phyloP scores from a whole-genome alignment of 2,329 filamentous ascomycete species.

The Parastagonospora nodorum region DNA sequence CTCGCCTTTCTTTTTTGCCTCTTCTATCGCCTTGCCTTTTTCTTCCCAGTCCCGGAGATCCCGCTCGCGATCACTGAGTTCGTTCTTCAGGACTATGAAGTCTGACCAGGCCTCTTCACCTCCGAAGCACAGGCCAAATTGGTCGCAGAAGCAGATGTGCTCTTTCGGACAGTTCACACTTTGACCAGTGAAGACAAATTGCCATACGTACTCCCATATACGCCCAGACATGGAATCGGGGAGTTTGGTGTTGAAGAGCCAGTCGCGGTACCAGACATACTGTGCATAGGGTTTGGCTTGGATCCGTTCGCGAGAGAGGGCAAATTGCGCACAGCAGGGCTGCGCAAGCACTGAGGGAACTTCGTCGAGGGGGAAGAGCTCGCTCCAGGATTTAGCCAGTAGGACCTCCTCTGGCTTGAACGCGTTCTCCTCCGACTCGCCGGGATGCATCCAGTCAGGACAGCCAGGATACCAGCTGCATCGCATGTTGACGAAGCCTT shows the following conservation, averaged over 20 bases:
- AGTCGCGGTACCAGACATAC: slow-evolving; percentile 64
- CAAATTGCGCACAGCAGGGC: slow-evolving; percentile 69
- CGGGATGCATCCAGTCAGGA: slow-evolving; percentile 59
- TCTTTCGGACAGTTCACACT: slow-evolving; percentile 57
- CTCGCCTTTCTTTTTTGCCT: slow-evolving; percentile 33
- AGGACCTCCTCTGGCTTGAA: slow-evolving; percentile 53
- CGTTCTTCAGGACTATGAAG: slow-evolving; percentile 54
- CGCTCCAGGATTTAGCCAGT: slow-evolving; percentile 52
- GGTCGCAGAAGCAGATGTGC: slow-evolving; percentile 67
- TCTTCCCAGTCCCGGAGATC: slow-evolving; percentile 51
- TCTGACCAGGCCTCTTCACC: slow-evolving; percentile 54
- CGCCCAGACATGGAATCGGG: slow-evolving; percentile 62
- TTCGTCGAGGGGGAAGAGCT: slow-evolving; percentile 55
- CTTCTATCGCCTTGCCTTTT: slow-evolving; percentile 41
- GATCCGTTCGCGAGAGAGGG: slow-evolving; percentile 63
- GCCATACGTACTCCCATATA: slow-evolving; percentile 69
- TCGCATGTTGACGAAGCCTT: slow-evolving; percentile 62
- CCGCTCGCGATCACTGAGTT: slow-evolving; percentile 48
- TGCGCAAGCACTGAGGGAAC: slow-evolving; percentile 60
- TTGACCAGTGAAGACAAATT: slow-evolving; percentile 63
- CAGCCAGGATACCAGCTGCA: slow-evolving; percentile 62
- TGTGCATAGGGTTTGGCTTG: slow-evolving; percentile 57
- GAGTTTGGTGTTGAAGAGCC: slow-evolving; percentile 63
- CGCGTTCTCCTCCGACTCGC: slow-evolving; percentile 43
- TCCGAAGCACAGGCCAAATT: slow-evolving; percentile 66